Percentiles rank a stretch among this genome's conserved stretches.
Conservation (phyloP, 805 yeast species). For the Teunomyces funiuensis region DNA sequence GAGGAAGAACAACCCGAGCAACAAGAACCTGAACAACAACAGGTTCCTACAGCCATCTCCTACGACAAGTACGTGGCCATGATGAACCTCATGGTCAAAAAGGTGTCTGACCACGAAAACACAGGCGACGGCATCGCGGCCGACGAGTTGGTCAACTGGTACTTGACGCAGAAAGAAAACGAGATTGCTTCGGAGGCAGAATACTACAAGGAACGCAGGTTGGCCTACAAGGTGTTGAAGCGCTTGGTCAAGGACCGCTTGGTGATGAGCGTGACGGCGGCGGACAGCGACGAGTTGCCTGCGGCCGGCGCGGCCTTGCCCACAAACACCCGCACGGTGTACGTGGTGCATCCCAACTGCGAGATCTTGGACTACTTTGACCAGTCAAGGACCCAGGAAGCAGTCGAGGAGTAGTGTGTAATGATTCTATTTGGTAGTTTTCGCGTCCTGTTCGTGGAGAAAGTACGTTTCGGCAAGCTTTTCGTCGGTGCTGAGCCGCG, state of each 20-base stretch:
- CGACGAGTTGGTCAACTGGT: constrained; percentile 75
- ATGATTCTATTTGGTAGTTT: no score
- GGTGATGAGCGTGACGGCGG: constrained; percentile 54
- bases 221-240: constrained; percentile 77
- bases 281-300: constrained; percentile 29
- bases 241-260: constrained; percentile 83
- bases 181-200: constrained; percentile 68
- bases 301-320: constrained; percentile 18
- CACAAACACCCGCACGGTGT: constrained; percentile 31
- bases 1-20: constrained; percentile 14
- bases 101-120: constrained; percentile 55
- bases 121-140: constrained; percentile 64
- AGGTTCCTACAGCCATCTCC: constrained; percentile 44
- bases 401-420: constrained; percentile 4
- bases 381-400: constrained; percentile 26
- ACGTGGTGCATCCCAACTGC: constrained; percentile 74
- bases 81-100: constrained; percentile 74
- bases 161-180: constrained; percentile 70
- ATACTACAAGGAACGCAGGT: constrained; percentile 64
- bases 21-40: constrained; percentile 20
- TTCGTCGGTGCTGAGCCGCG: constrained; percentile 7
- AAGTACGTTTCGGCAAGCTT: constrained; percentile 6
- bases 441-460: background rate
- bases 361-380: constrained; percentile 69
- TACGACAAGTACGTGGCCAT: constrained; percentile 85